phyloP scores from a whole-genome alignment of 805 yeast genomes.

The Metschnikowia hibisci region DNA sequence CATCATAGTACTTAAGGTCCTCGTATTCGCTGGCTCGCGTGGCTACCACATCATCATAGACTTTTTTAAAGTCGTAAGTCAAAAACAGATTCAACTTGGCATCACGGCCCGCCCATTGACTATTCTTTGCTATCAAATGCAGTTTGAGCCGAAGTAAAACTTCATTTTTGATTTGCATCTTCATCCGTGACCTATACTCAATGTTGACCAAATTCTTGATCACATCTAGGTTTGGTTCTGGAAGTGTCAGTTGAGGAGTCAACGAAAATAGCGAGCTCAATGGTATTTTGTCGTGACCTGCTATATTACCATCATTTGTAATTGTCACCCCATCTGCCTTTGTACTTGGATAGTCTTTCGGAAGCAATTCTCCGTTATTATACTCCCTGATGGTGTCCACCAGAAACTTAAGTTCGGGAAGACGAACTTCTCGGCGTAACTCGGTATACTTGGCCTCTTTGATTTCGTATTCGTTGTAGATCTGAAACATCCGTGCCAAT shows the following conservation, averaged over 20 bases:
- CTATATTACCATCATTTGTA: no score
- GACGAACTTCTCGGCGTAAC: conserved; percentile 19
- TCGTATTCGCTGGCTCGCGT: conserved; percentile 29
- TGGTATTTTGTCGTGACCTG: not conserved
- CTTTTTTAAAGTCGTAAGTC: conserved; percentile 21
- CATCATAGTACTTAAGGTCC: conserved; percentile 23
- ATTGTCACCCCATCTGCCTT: not conserved
- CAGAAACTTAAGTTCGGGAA: conserved; percentile 30
- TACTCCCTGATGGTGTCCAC: conserved; percentile 25
- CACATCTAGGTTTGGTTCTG: conserved; percentile 26
- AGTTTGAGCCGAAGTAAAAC: conserved; percentile 29
- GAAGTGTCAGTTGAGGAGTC: conserved; percentile 21
- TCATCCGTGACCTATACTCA: conserved; percentile 31
- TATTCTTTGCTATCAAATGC: conserved; percentile 28
- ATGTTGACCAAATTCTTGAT: conserved; percentile 30
- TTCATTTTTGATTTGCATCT: conserved; percentile 34
- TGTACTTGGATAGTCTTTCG: not conserved
- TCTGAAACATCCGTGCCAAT: conserved; percentile 27
- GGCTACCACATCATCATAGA: conserved; percentile 27
- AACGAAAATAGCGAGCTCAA: conserved; percentile 26
- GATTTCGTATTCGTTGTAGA: conserved; percentile 23
- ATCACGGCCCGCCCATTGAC: conserved; percentile 35
- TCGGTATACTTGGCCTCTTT: conserved; percentile 24
- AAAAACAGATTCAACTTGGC: conserved; percentile 28
- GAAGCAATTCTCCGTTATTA: conserved; percentile 21